Evolutionary conservation across 192 early-diverging fungal species (phyloP), one percentile per base, ranked within the genome.

Genomic region (Diversispora epigaea): DNA sequence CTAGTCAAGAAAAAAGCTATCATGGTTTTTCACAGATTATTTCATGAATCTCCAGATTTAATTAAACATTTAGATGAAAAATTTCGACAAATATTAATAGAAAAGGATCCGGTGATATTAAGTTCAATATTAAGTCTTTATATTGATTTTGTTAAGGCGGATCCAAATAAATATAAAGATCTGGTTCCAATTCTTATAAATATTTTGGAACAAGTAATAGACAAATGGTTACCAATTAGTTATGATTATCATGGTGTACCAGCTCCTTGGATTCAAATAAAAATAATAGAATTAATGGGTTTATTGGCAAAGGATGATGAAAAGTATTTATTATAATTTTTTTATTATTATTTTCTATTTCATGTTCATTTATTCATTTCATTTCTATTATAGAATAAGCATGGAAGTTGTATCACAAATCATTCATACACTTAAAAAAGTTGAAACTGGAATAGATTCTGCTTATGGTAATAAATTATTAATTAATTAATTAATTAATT

Each of bases 251-350:
- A 87, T 67, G 82, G 82, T n/a, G 81, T 79, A 10, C 68, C 82
- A 17, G 84, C 86, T 3, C 86, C 86, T 1, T 87, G 86, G 86
- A 83, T 86, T 44, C 86, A 87, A 63, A 78, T 87, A 41, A 68
- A 80, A n/a, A 82, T 82, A 60, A 65, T 87, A 8, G 69, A 81
- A 56, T 83, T 86, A 41, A 75, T 83, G 69, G 79, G 77, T 25
- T 56, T 74, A 15, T 57, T 83, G 0, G 82, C 77, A 7, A 43
- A 77, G 11, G 60, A 77, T 19, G 79, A 83, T 66, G 71, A 73
- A 62, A 49, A 62, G 71, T 62, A 71, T 32, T 6, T 10, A 4
- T 71, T 8, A 25, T 47, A 12, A 61, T 9, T 52, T 52, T 17
- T 32, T 69, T 69, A 8, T 32, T 25, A 44, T 22, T 52, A 52